Evolutionary conservation across 163 green algal genomes (phyloP), one percentile per base, ranked within the genome.

Genomic region (Picocystis sp.): DNA sequence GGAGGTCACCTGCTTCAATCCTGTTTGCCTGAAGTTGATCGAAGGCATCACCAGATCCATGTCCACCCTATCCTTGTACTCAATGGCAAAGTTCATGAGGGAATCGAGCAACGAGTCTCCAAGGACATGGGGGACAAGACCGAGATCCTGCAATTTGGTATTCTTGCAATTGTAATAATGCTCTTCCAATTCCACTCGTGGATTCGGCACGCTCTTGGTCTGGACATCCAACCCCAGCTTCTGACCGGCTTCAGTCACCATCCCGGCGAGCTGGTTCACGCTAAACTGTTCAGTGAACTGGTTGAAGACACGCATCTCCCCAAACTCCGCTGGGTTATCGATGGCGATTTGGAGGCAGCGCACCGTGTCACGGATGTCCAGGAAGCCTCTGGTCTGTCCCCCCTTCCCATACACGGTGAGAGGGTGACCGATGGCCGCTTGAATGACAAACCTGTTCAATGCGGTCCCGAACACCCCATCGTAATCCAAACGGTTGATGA

Each of bases 151-250:
- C 54, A 94, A 73, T 69, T 92, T 87, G 61, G 73, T 81, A 77
- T 81, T 68, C 78, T 94, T 94, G 38, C 84, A 85, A 63, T 98
- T 98, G 84, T 98, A 98, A 73, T 96, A 98, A 73, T 97, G 88
- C 78, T 97, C 88, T 75, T 97, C 89, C 25, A 64, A 62, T 71
- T 96, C 87, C 23, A 93, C 52, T 11, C 63, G 46, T 45, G 63
- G 63, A 58, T 66, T 71, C 22, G 56, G 61, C 14, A 60, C 47
- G 55, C 52, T 56, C 10, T 61, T 24, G 33, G 89, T 74, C 68
- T 83, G 15, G 29, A 93, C 81, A 17, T 88, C 66, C 17, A 97
- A 62, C 24, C 88, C 88, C 38, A 93, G 56, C 70, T 90, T 91
- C 45, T 62, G 58, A 46, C 83, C 88, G 54, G 88, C 78, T 5